These are phyloP conservation scores for Gorgonomyces haynaldii DNA, from an alignment of 192 early-diverging fungal genomes.

Conservation along the genomic window DNA sequence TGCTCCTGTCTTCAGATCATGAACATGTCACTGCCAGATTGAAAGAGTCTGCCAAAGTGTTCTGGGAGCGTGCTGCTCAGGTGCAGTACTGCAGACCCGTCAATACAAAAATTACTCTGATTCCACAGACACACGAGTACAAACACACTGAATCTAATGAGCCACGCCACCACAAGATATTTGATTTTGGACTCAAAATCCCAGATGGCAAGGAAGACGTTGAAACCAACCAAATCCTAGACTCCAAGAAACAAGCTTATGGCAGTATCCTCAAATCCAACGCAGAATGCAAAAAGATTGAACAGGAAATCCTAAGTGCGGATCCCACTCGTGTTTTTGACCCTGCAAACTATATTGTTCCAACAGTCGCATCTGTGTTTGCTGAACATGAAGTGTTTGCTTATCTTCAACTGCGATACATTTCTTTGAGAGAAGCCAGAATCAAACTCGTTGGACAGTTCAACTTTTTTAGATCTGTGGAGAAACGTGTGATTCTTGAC, in stretches of 20 bases:
- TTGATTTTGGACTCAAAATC: conserved; percentile 36
- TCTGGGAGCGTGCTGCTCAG: conserved; percentile 22
- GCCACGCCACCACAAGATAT: conserved; percentile 14
- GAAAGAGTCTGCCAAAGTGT: conserved; percentile 28
- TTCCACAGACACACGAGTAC: conserved; percentile 5
- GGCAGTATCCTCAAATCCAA: conserved; percentile 26
- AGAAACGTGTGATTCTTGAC: conserved; percentile 34
- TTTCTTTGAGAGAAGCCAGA: conserved; percentile 25
- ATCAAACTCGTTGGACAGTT: conserved; percentile 28
- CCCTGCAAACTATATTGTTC: conserved; percentile 4
- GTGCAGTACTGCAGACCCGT: conserved; percentile 19
- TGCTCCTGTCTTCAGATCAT: conserved; percentile 25
- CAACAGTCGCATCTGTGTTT: conserved; percentile 36
- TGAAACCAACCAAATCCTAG: conserved; percentile 26
- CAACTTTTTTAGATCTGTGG: conserved; percentile 41
- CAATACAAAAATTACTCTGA: conserved; percentile 8
- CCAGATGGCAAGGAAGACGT: conserved; percentile 19
- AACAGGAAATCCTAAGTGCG: conserved; percentile 24
- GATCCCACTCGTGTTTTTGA: conserved; percentile 11
- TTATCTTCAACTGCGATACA: conserved; percentile 29
- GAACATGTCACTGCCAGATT: conserved; percentile 22
- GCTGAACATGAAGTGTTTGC: conserved; percentile 40
- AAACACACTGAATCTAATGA: conserved; percentile 2
- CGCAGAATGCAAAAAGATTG: conserved; percentile 24
- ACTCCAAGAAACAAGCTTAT: conserved; percentile 34